Percentiles rank a stretch among this genome's conserved stretches.
Conservation (phyloP, 2,329 filamentous ascomycete species). For the Penicillium sp. region DNA sequence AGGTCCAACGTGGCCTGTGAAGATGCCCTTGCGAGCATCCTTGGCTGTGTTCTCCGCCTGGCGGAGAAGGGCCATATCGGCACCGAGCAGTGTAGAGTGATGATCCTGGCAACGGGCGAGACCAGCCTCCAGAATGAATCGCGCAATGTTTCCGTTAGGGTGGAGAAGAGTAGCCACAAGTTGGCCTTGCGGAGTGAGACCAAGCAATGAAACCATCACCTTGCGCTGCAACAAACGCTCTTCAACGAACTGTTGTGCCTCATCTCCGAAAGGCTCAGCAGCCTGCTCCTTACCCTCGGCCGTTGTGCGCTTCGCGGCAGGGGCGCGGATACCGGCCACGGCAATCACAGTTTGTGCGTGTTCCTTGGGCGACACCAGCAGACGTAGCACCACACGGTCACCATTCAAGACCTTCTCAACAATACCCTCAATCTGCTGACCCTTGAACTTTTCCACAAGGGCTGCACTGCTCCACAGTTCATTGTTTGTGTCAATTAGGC, state of each 20-base stretch:
- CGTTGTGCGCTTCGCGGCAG: conserved; percentile 82
- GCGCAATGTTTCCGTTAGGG: conserved; percentile 87
- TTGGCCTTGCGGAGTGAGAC: conserved; percentile 84
- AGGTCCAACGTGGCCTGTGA: conserved; percentile 72
- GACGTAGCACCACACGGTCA: conserved; percentile 81
- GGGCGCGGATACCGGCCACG: conserved; percentile 83
- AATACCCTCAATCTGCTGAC: conserved; percentile 77
- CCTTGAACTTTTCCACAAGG: conserved; percentile 82
- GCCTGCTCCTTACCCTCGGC: conserved; percentile 77
- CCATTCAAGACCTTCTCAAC: conserved; percentile 90
- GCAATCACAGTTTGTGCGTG: conserved; percentile 88
- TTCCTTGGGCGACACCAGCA: conserved; percentile 76
- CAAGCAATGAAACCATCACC: conserved; percentile 78
- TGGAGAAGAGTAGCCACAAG: conserved; percentile 86
- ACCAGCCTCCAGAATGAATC: conserved; percentile 84
- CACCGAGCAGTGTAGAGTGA: conserved; percentile 87
- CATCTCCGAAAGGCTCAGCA: conserved; percentile 85
- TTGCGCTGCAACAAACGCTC: conserved; percentile 79
- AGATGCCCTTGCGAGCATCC: conserved; percentile 71
- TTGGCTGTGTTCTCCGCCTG: conserved; percentile 85
- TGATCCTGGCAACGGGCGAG: conserved; percentile 92
- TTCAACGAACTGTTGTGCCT: conserved; percentile 86
- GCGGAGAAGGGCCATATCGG: conserved; percentile 81
- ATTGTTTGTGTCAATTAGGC: conserved; percentile 72
- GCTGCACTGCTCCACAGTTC: conserved; percentile 73